Evolutionary conservation across 352 stramenopile species (phyloP), one percentile per base, ranked within the genome.

Genomic region (Pythium rhizo-oryzae): DNA sequence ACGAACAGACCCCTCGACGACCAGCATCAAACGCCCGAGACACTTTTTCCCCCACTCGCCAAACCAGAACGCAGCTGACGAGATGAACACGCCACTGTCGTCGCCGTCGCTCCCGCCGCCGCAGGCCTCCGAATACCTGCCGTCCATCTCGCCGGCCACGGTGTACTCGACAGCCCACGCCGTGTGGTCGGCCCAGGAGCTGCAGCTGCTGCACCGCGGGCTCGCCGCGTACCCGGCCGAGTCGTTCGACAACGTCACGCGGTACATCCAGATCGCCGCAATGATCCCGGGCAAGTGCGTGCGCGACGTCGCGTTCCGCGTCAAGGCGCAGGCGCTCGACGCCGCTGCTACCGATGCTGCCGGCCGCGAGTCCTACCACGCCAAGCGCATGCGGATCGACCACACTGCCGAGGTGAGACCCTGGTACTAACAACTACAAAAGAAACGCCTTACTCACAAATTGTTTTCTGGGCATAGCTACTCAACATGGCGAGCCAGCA

Each of bases 201-300:
- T 92, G 30, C 84, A 94, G 57, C 72, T 78, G 23, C 72, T 94
- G 30, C 82, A 88, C 47, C 59, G 76, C 35, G 84, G 80, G 8
- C 75, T 94, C 54, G 61, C 66, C 0, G 75, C 84, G 41, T 94
- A 87, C 68, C 78, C 81, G 0, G 62, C 67, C 46, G 79, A 89
- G 50, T 63, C 84, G 30, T 90, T 84, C 66, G 84, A 93, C 63
- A 91, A 90, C 58, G 81, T 93, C 54, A 94, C 86, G n/a, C 80
- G 84, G 11, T 94, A 91, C 74, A 91, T 93, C 73, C 92, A 92
- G 66, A 86, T 93, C 58, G 86, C 86, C 5, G 83, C 84, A 9
- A 79, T 69, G 41, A 67, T 94, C 37, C 84, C 84, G 9, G 75
- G 68, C 18, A 94, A 92, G 61, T 89, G 80, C 59, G 84, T 92